Base-by-base conservation (phyloP, 2,329 filamentous ascomycete genomes). In the Gremmenia infestans region DNA sequence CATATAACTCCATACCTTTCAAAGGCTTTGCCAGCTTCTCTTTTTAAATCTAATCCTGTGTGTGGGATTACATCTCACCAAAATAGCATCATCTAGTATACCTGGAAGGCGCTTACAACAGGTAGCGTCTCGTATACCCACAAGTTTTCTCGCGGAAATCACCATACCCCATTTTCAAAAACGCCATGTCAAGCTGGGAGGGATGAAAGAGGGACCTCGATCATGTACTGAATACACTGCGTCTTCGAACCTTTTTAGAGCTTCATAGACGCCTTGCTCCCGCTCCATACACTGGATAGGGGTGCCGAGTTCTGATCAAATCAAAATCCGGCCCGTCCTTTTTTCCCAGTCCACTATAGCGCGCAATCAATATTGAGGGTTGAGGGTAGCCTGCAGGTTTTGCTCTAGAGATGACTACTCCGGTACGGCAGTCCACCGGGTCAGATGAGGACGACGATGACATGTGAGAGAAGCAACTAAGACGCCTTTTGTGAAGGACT, bases 361-460 rank as follows among this genome's bases (percentile, higher is more conserved):
- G 5, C n/a, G 14, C n/a, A 15, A 15, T 39, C 5, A 17, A 15
- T 50, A 12, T 19, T 22, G n/a, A 40, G 23, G 19, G 12, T 17
- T 50, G 5, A 22, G 12, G 15, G 14, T 9, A 50, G 37, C 42
- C 28, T 55, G 11, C 9, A 15, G 23, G 35, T 25, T 14, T n/a
- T 25, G 28, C 39, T 48, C 9, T 22, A 42, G 46, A 49, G n/a
- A 64, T 64, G 62, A 53, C 58, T 22, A 57, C 58, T 45, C 57
- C 54, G 23, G 42, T 46, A 22, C 50, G 22, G 9, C 55, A 56
- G 50, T 51, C 50, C 25, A 47, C 35, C 19, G 53, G 50, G 40
- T 52, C 53, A 47, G 22, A 47, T 9, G 52, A 61, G 32, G 59
- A 60, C 17, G 60, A 58, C 19, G 56, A 63, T 56, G 58, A 54